Evolutionary conservation across 2,329 filamentous ascomycete genomes (phyloP), one percentile per base, ranked within the genome.

Genomic region (Cercospora beticola): DNA sequence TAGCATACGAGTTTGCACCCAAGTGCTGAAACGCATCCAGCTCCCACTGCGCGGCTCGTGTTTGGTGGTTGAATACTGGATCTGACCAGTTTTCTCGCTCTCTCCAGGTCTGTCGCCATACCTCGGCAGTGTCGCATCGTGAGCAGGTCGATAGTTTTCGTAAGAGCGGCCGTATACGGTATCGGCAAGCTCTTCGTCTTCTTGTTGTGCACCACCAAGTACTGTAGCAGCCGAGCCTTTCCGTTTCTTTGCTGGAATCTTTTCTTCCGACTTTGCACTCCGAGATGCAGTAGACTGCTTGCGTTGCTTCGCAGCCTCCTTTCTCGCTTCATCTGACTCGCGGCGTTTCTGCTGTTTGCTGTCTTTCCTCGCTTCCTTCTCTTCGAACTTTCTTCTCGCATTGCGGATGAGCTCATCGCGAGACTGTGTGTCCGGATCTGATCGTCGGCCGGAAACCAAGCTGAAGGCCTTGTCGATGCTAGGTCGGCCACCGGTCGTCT

Each of bases 321-420:
- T 85, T 67, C 79, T 85, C 68, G 31, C 77, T 76, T 81, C 83
- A 65, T 86, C 85, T 54, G 52, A 58, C 49, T 65, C 62, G 33
- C 52, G 62, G n/a, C 62, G 62, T 73, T 85, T 82, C 73, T 87
- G 84, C 57, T 83, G 78, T 72, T 86, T 86, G 61, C 81, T 82
- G 65, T 83, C 83, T 72, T 88, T 88, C 40, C 83, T 85, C 4
- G 84, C 85, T 77, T 88, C 86, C 71, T 86, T 86, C 71, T 88
- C 85, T 67, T 86, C 82, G 74, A 88, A 88, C 33, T 86, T 86
- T 62, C 83, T 80, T 6, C 87, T 83, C 5, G 85, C 84, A 56
- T 84, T 85, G 65, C 85, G 83, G 9, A 89, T 86, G 4, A 83
- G 83, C 18, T 86, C 86, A 52, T 86, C 86, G 46, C 86, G 83